Conservation (phyloP, 2,329 filamentous ascomycete genomes). For the Teratosphaeria pseudoeucalypti region DNA sequence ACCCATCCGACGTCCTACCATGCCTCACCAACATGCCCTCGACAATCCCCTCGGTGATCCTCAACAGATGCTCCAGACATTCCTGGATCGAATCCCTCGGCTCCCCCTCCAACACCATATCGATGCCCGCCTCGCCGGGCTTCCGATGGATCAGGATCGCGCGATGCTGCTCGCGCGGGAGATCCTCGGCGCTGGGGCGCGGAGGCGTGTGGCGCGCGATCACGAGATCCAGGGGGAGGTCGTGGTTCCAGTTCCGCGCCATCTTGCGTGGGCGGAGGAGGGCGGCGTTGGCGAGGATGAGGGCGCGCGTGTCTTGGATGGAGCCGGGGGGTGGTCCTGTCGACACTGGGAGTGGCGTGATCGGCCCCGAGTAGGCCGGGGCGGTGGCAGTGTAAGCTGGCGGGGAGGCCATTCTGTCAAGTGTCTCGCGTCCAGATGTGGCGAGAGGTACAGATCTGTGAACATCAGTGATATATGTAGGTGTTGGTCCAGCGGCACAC, state of each 20-base stretch:
- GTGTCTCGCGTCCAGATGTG: background rate
- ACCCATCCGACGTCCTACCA: background rate
- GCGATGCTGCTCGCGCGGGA: slow-evolving; percentile 3
- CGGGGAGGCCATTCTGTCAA: background rate
- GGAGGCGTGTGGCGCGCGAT: background rate
- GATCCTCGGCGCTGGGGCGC: slow-evolving; percentile 2
- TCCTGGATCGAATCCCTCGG: slow-evolving; percentile 6
- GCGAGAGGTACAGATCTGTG: background rate
- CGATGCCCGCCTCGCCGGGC: slow-evolving; percentile 1
- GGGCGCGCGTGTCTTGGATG: slow-evolving; percentile 4
- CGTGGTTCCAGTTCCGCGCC: background rate
- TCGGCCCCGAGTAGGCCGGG: background rate
- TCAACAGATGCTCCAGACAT: slow-evolving; percentile 7
- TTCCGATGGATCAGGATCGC: slow-evolving; percentile 5
- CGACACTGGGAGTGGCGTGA: background rate
- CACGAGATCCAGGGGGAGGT: slow-evolving; percentile 4
- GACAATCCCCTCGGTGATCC: slow-evolving; percentile 6
- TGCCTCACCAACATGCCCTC: slow-evolving; percentile 5
- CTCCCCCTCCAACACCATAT: slow-evolving; percentile 5
- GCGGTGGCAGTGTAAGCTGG: background rate
- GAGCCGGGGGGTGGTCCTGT: background rate
- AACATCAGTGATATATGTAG: background rate
- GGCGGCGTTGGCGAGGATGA: slow-evolving; percentile 8
- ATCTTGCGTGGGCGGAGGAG: slow-evolving; percentile 3
- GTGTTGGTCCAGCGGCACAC: background rate